These are phyloP conservation scores for Penicillium sp. DNA, from an alignment of 2,329 filamentous ascomycete genomes.

Conservation along the genomic window DNA sequence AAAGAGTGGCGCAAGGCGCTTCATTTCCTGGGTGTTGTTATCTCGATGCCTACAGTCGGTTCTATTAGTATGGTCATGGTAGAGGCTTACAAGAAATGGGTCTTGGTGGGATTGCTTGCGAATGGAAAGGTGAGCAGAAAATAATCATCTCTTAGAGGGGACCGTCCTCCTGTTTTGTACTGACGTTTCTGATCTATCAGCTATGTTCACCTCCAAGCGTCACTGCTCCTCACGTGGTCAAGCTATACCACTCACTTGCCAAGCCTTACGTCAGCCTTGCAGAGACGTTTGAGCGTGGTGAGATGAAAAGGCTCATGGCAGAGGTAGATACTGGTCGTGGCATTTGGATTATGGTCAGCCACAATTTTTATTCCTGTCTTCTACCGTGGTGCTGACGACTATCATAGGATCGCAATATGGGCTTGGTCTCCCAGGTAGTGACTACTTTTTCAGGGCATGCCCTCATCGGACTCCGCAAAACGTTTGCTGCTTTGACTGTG, in stretches of 20 bases:
- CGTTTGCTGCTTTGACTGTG: conserved; percentile 62
- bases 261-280: conserved; percentile 68
- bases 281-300: conserved; percentile 59
- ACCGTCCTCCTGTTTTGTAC: neutral
- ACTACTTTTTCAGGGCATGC: conserved; percentile 69
- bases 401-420: conserved; percentile 62
- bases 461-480: conserved; percentile 65
- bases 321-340: conserved; percentile 57
- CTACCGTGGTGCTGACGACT: conserved; percentile 4
- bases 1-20: conserved; percentile 60
- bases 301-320: conserved; percentile 56
- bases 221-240: conserved; percentile 50
- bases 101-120: conserved; percentile 68
- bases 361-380: neutral
- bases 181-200: neutral
- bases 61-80: conserved; percentile 70
- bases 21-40: conserved; percentile 57
- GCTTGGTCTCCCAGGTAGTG: conserved; percentile 65
- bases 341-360: conserved; percentile 56
- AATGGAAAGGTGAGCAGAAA: conserved; percentile 55
- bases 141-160: too few relatives aligned
- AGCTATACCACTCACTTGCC: conserved; percentile 54
- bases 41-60: conserved; percentile 63
- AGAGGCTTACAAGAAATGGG: conserved; percentile 88
- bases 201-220: conserved; percentile 49